These are phyloP conservation scores for Cladosporium sp. DNA, from an alignment of 2,329 filamentous ascomycete genomes.

Conservation along the genomic window DNA sequence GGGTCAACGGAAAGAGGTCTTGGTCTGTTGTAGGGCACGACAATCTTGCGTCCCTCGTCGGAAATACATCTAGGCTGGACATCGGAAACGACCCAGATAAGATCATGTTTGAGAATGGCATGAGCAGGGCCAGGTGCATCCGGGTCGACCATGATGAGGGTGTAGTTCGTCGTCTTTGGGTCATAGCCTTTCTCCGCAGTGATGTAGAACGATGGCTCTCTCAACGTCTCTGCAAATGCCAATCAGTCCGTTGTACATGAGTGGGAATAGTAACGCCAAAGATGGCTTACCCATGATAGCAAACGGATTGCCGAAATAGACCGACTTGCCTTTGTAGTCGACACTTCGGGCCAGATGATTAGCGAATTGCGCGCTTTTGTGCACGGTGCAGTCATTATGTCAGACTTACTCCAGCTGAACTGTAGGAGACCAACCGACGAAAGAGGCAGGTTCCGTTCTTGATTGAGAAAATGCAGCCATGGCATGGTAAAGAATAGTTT, in stretches of 20 bases:
- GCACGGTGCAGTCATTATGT: no score
- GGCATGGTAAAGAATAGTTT: constrained; percentile 12
- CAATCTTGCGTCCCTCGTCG: constrained; percentile 15
- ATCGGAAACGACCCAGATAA: constrained; percentile 21
- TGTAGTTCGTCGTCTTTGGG: constrained; percentile 23
- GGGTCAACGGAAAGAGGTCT: constrained; percentile 19
- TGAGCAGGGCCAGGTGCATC: constrained; percentile 20
- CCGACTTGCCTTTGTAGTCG: constrained; percentile 18
- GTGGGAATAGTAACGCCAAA: neutral
- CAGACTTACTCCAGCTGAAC: neutral
- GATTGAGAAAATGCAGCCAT: constrained; percentile 20
- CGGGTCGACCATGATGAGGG: constrained; percentile 24
- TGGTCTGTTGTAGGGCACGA: constrained; percentile 18
- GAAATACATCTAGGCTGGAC: constrained; percentile 22
- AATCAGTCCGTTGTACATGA: neutral
- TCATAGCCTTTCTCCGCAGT: constrained; percentile 19
- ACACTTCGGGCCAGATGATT: constrained; percentile 13
- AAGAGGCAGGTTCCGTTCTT: no score
- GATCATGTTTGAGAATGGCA: constrained; percentile 17
- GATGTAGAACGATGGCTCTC: constrained; percentile 20
- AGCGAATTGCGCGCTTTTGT: no score
- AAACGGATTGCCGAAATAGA: constrained; percentile 22
- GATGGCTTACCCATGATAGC: constrained; percentile 15
- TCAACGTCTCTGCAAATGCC: constrained; percentile 17
- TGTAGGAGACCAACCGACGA: no score